A percentile compares a stretch with the other conserved stretches of the same genome.
phyloP scores from a whole-genome alignment of 495 filamentous ascomycete species.

The Bacidia gigantensis region DNA sequence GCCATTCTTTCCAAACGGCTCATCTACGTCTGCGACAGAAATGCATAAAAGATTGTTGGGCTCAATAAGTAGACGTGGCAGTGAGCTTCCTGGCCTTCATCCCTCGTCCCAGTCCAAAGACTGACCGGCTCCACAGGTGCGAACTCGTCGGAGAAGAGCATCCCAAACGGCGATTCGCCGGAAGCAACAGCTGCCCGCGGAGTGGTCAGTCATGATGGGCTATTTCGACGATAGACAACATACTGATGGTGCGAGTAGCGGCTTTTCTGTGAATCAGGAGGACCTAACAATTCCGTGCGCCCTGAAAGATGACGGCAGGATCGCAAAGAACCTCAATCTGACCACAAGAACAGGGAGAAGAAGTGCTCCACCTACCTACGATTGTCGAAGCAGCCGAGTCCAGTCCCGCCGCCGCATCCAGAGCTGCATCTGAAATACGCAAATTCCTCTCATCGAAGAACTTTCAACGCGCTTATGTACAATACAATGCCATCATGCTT shows the following conservation, averaged over 20 bases:
- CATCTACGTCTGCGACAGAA: not conserved
- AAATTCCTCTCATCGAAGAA: slow-evolving; percentile 65
- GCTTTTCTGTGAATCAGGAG: slow-evolving; percentile 68
- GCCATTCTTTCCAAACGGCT: not conserved
- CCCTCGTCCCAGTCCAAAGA: not conserved
- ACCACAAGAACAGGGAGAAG: slow-evolving; percentile 48
- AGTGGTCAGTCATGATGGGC: slow-evolving; percentile 31
- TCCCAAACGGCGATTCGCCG: slow-evolving; percentile 29
- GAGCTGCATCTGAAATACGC: slow-evolving; percentile 62
- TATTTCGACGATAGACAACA: too few relatives aligned
- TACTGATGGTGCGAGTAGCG: slow-evolving; percentile 26
- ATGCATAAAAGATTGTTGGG: slow-evolving; percentile 18
- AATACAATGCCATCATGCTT: slow-evolving; percentile 96
- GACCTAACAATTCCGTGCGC: slow-evolving; percentile 47
- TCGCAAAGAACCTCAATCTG: slow-evolving; percentile 3
- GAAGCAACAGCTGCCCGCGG: slow-evolving; percentile 35
- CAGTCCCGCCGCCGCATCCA: slow-evolving; percentile 67
- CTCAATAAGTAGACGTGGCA: slow-evolving; percentile 12
- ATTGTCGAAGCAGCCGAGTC: slow-evolving; percentile 95
- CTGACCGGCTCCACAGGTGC: slow-evolving; percentile 3
- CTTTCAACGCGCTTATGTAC: slow-evolving; percentile 46
- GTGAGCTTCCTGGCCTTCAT: not conserved
- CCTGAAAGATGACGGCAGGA: not conserved
- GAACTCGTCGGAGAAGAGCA: slow-evolving; percentile 12
- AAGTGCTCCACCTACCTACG: slow-evolving; percentile 81